Evolutionary conservation across 768 basidiomycete species (phyloP), one percentile per base, ranked within the genome.

Genomic region (Termitomyces sp.): DNA sequence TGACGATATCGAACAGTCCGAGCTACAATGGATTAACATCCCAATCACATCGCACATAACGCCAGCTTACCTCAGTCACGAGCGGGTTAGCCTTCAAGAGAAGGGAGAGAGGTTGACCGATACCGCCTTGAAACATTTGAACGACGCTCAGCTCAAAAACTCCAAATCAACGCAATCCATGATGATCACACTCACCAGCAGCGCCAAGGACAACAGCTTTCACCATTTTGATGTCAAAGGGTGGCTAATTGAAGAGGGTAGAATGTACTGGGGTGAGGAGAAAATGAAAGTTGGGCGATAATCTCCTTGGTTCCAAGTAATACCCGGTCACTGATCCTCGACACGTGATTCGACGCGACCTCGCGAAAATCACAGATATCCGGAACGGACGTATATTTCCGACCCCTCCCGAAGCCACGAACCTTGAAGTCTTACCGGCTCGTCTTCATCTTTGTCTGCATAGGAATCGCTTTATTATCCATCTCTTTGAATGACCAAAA

Each of bases 201-300:
- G 95, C 95, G 73, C 95, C 95, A 70, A 98, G 94, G 64, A 98
- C 94, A 70, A 92, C 93, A 78, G 85, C 92, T 75, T 95, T 94
- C 58, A 81, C 77, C 79, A 80, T 80, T 64, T 59, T 71, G 49
- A 54, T 2, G 53, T 54, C 26, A 10, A 40, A 38, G 16, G 42
- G 30, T 45, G 18, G 50, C 56, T 56, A 56, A 26, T 49, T n/a
- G 49, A 26, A 28, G 45, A 35, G 42, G 9, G 14, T 10, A 50
- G 50, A 26, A 57, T 60, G 58, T 33, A 38, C 54, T n/a, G 52
- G 48, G 50, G 48, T 46, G 58, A 52, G 45, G 50, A 40, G 52
- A 54, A 28, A n/a, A 32, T 20, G 32, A 22, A 53, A 53, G 63
- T 59, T 62, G 54, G 64, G 64, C 35, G 53, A 32, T 48, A 7